Percentiles rank a stretch among this genome's conserved stretches.
Conservation (phyloP, 208 protist species). For the Trypanosoma avium region DNA sequence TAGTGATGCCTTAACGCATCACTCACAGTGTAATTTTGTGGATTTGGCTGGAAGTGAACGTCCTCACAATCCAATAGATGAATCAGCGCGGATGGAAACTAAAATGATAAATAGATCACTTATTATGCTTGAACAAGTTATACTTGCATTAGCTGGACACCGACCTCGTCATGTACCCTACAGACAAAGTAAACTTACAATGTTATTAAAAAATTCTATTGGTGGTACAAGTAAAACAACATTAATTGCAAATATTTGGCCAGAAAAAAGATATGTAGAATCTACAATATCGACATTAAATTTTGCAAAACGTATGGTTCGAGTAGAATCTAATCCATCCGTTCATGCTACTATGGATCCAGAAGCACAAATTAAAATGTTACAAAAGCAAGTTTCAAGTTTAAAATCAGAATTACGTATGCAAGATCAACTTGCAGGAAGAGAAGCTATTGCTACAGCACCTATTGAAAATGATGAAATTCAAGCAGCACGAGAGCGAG, state of each 20-base stretch:
- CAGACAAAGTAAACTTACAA: slow-evolving; percentile 70
- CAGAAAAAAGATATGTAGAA: slow-evolving; percentile 46
- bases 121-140: slow-evolving; percentile 90
- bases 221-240: slow-evolving; percentile 78
- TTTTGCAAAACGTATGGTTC: slow-evolving; percentile 88
- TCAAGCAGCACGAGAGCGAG: slow-evolving; percentile 46
- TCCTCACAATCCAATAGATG: slow-evolving; percentile 25
- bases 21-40: slow-evolving; percentile 85
- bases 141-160: slow-evolving; percentile 51
- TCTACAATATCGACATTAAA: slow-evolving; percentile 85
- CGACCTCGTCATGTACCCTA: slow-evolving; percentile 61
- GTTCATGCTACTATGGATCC: slow-evolving; percentile 73
- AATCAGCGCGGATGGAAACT: slow-evolving; percentile 27
- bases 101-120: slow-evolving; percentile 83
- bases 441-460: slow-evolving; percentile 15
- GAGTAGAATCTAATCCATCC: slow-evolving; percentile 67
- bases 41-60: slow-evolving; percentile 90
- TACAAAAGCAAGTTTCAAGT: slow-evolving; percentile 79
- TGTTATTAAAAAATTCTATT: slow-evolving; percentile 74
- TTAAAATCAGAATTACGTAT: slow-evolving; percentile 91
- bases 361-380: slow-evolving; percentile 57
- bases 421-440: slow-evolving; percentile 80
- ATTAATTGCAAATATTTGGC: slow-evolving; percentile 88
- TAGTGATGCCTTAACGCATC: slow-evolving; percentile 45
- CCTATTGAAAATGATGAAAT: slow-evolving; percentile 69